Conservation (phyloP, 176 grass and related monocot species). For the Oryza punctata region DNA sequence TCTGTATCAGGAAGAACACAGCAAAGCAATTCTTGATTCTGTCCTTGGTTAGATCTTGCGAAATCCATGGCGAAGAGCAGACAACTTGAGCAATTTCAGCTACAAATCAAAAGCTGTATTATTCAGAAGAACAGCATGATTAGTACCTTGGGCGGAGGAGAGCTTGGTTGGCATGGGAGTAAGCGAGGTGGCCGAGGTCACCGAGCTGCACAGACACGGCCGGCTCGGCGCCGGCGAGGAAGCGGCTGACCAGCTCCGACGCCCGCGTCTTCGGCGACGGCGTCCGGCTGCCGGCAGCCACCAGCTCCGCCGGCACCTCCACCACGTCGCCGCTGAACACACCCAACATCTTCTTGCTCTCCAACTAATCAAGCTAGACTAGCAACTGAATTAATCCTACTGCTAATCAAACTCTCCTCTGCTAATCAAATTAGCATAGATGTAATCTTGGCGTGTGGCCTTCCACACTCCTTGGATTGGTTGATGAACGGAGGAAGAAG, state of each 20-base stretch:
- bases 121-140: too few species aligned
- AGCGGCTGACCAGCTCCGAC: conserved; percentile 67
- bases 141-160: conserved; percentile 71
- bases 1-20: not conserved
- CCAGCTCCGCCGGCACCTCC: conserved; percentile 83
- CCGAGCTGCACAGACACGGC: conserved; percentile 72
- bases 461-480: conserved; percentile 35
- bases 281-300: conserved; percentile 85
- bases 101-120: not conserved
- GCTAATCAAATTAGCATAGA: not conserved
- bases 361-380: too few species aligned
- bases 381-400: not conserved
- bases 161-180: conserved; percentile 75
- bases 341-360: conserved; percentile 59
- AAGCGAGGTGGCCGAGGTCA: conserved; percentile 58
- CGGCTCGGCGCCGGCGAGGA: conserved; percentile 50
- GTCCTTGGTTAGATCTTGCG: not conserved
- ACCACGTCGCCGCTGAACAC: conserved; percentile 94
- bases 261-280: conserved; percentile 91
- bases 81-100: not conserved
- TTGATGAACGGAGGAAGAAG: not conserved
- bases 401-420: not conserved
- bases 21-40: not conserved
- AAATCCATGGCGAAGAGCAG: not conserved
- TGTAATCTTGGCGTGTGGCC: not conserved